Evolutionary conservation across 169 alveolate species (phyloP).

Genomic region (Plasmodium berghei): DNA sequence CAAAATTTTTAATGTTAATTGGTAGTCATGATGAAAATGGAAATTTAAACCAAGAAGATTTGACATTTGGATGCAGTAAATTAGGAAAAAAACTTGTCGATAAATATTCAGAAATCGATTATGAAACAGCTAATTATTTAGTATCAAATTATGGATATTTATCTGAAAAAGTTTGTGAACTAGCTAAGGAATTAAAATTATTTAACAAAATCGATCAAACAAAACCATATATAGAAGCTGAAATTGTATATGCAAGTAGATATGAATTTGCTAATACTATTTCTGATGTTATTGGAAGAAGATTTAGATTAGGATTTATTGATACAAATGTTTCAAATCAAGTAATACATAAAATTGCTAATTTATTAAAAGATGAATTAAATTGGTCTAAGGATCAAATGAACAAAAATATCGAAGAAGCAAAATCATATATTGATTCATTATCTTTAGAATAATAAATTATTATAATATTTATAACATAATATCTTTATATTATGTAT

Average conservation of each 20-base stretch:
- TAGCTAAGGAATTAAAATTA: constrained; percentile 78
- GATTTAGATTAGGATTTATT: constrained; percentile 85
- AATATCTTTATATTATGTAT: neutral
- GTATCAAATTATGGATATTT: constrained; percentile 86
- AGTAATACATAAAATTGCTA: constrained; percentile 70
- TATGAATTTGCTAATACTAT: constrained; percentile 86
- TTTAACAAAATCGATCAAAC: constrained; percentile 79
- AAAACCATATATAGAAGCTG: constrained; percentile 84
- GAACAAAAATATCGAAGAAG: constrained; percentile 75
- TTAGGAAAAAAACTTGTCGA: constrained; percentile 75
- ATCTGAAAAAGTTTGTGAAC: constrained; percentile 81
- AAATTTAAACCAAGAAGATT: constrained; percentile 74
- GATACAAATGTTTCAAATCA: constrained; percentile 80
- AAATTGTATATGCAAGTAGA: constrained; percentile 83
- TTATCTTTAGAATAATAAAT: constrained; percentile 19
- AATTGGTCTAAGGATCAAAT: constrained; percentile 76
- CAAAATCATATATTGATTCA: constrained; percentile 72
- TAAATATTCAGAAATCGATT: constrained; percentile 75
- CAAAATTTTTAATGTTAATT: constrained; percentile 78
- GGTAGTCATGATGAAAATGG: constrained; percentile 82
- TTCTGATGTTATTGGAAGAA: constrained; percentile 87
- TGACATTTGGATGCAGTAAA: constrained; percentile 80
- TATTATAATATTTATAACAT: neutral
- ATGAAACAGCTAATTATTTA: constrained; percentile 80
- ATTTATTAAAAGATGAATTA: constrained; percentile 80